phyloP scores from a whole-genome alignment of 2,329 filamentous ascomycete genomes.

The Dactylella cylindrospora region DNA sequence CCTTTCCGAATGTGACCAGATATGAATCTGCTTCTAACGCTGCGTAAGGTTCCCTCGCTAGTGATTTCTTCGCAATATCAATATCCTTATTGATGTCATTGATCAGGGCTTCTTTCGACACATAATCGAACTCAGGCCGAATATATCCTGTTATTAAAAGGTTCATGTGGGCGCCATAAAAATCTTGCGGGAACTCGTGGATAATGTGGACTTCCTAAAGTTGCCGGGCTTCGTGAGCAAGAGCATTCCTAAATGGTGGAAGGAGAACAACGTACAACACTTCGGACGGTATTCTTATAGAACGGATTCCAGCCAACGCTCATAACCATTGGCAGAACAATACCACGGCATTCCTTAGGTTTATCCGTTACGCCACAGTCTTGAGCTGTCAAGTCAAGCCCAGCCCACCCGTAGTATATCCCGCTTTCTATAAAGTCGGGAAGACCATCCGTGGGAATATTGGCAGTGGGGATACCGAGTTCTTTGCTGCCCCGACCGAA shows the following conservation, averaged over 20 bases:
- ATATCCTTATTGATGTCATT: conserved; percentile 89
- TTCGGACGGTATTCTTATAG: conserved; percentile 86
- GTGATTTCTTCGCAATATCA: conserved; percentile 72
- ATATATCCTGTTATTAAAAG: conserved; percentile 84
- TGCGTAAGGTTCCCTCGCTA: conserved; percentile 64
- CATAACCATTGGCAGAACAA: conserved; percentile 83
- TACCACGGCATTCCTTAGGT: conserved; percentile 38
- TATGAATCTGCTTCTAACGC: conserved; percentile 43
- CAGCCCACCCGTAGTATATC: conserved; percentile 91
- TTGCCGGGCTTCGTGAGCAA: conserved; percentile 11
- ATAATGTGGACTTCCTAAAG: conserved; percentile 77
- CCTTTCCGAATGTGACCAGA: conserved; percentile 23
- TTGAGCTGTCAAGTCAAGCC: conserved; percentile 62
- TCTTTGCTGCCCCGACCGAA: conserved; percentile 94
- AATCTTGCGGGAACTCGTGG: conserved; percentile 73
- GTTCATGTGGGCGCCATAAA: conserved; percentile 79
- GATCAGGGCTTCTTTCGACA: conserved; percentile 76
- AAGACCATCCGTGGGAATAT: conserved; percentile 70
- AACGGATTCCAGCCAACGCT: conserved; percentile 96
- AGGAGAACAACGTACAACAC: conserved; percentile 59
- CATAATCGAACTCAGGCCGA: conserved; percentile 85
- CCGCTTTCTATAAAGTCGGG: conserved; percentile 68
- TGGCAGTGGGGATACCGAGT: conserved; percentile 96
- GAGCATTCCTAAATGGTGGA: conserved; percentile 5
- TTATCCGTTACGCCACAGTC: conserved; percentile 27